Percentiles rank a stretch among this genome's conserved stretches.
phyloP scores from a whole-genome alignment of 257 asterid genomes.

The Gentiana dahurica region DNA sequence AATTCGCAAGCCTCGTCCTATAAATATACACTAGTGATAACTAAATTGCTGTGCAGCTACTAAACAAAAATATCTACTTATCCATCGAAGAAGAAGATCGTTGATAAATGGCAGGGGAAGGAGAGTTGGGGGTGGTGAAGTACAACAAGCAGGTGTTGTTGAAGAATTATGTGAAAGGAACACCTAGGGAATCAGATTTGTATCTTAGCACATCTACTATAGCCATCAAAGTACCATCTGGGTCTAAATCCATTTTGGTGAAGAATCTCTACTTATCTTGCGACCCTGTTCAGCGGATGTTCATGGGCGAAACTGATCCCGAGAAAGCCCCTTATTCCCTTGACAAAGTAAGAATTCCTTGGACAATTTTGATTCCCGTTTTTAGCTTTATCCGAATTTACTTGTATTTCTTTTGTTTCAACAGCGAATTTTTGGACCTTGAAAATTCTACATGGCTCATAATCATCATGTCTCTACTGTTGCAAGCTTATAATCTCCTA shows the following conservation, averaged over 20 bases:
- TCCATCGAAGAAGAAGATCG: too few species aligned
- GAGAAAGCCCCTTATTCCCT: slow-evolving; percentile 12
- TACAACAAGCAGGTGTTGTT: slow-evolving; percentile 20
- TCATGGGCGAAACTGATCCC: slow-evolving; percentile 13
- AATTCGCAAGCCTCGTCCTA: too few species aligned
- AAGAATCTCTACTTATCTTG: slow-evolving; percentile 7
- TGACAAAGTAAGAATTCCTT: slow-evolving; percentile 6
- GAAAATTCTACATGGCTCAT: too few species aligned
- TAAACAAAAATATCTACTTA: too few species aligned
- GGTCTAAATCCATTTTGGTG: neutral
- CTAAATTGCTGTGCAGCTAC: too few species aligned
- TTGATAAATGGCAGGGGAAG: neutral
- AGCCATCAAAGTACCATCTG: neutral
- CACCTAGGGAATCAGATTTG: slow-evolving; percentile 12
- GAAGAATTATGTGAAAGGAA: slow-evolving; percentile 15
- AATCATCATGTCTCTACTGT: too few species aligned
- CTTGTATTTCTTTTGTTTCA: neutral
- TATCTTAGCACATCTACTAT: neutral
- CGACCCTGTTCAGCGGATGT: slow-evolving; percentile 26
- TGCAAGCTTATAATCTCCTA: neutral
- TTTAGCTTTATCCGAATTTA: neutral
- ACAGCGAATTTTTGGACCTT: too few species aligned
- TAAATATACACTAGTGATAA: too few species aligned
- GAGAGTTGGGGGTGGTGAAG: slow-evolving; percentile 5
- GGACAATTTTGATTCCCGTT: too few species aligned